These are phyloP conservation scores for Suhomyces sp. DNA, from an alignment of 805 yeast genomes.

Conservation along the genomic window DNA sequence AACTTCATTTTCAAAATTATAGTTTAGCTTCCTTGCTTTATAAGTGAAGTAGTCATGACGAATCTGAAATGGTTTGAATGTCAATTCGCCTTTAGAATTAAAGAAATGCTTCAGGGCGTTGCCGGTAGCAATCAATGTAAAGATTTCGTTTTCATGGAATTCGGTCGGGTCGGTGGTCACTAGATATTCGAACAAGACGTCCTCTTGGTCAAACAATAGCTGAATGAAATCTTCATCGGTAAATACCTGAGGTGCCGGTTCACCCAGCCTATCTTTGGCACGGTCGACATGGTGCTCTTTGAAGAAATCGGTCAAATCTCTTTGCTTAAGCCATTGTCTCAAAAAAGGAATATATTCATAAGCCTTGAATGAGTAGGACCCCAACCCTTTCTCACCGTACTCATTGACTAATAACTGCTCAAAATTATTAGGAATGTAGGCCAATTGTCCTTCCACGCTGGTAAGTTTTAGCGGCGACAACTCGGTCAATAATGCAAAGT, in stretches of 20 bases:
- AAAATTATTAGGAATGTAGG: conserved; percentile 34
- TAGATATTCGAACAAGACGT: conserved; percentile 29
- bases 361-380: conserved; percentile 28
- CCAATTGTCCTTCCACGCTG: conserved; percentile 32
- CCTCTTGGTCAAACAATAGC: conserved; percentile 22
- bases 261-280: not conserved
- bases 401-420: conserved; percentile 27
- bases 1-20: conserved; percentile 4
- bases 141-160: conserved; percentile 32
- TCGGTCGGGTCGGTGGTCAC: conserved; percentile 27
- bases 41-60: conserved; percentile 13
- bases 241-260: conserved; percentile 5
- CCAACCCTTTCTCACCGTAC: conserved; percentile 16
- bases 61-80: conserved; percentile 3
- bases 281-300: conserved; percentile 6
- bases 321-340: conserved; percentile 49
- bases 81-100: conserved; percentile 3
- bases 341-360: conserved; percentile 50
- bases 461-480: conserved; percentile 32
- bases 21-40: not conserved
- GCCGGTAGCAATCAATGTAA: conserved; percentile 3
- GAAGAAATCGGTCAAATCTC: conserved; percentile 4
- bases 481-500: conserved; percentile 29
- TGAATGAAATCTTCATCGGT: conserved; percentile 23
- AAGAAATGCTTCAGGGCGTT: conserved; percentile 9